These are phyloP conservation scores for Colletotrichum viniferum DNA, from an alignment of 2,329 filamentous ascomycete species.

Conservation along the genomic window DNA sequence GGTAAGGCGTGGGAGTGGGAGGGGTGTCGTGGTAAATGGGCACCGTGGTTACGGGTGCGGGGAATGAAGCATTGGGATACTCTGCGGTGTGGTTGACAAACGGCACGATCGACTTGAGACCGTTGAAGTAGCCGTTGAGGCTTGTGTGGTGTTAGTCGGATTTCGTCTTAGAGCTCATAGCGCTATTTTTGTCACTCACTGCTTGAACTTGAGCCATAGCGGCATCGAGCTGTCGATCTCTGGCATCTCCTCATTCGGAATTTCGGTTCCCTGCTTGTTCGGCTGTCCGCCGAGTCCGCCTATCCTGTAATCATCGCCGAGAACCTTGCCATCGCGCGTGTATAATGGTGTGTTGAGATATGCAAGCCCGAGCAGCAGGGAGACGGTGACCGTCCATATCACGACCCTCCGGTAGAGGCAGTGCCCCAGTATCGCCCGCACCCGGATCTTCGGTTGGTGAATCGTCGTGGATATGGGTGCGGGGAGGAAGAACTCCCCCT, in stretches of 20 bases:
- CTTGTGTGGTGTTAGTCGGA: conserved; percentile 47
- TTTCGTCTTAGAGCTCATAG: background rate
- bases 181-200: conserved; percentile 37
- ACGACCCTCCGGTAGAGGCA: conserved; percentile 58
- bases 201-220: conserved; percentile 42
- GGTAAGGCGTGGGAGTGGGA: conserved; percentile 47
- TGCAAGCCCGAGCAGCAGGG: conserved; percentile 44
- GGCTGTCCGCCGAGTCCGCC: conserved; percentile 10
- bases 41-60: conserved; percentile 36
- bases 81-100: conserved; percentile 71
- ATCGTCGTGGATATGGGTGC: conserved; percentile 16
- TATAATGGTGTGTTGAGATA: conserved; percentile 38
- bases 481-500: conserved; percentile 20
- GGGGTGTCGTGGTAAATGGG: conserved; percentile 35
- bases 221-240: conserved; percentile 33
- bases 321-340: conserved; percentile 24
- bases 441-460: conserved; percentile 37
- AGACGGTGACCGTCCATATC: conserved; percentile 50
- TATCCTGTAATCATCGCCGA: conserved; percentile 23
- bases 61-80: conserved; percentile 61
- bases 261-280: conserved; percentile 25
- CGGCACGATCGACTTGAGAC: conserved; percentile 72
- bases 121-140: conserved; percentile 80
- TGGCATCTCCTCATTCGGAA: conserved; percentile 44
- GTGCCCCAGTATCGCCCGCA: conserved; percentile 53